Evolutionary conservation across 75 land plant genomes (phyloP), one percentile per base, ranked within the genome.

Genomic region (Pinus albicaulis): DNA sequence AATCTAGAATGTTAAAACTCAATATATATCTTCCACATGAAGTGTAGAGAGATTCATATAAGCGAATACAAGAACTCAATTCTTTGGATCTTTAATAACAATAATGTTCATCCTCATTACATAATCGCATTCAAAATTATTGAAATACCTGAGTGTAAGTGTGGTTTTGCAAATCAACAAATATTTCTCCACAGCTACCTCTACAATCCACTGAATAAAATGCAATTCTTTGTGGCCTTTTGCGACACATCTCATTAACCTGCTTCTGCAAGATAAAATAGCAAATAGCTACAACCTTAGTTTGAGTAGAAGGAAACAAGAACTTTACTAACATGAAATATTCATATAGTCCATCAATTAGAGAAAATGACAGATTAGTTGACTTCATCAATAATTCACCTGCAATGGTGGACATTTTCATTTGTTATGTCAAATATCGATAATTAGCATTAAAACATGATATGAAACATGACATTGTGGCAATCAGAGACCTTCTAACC

Each of bases 181-280:
- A 97, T 36, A 97, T 89, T 80, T 92, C 93, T 72, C 99, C 98
- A 76, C 90, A 87, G 19, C 92, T 82, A 57, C 90, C 99, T 76
- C 93, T 87, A 59, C 98, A 95, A 59, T 95, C 95, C 69, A 97
- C 93, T 28, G 93, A 59, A 83, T 94, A 97, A 81, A 94, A 97
- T 65, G 93, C 87, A 56, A 92, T 76, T 74, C 86, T 86, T 65
- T 89, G 96, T 20, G 83, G 12, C 75, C 86, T 82, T 77, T 89
- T 87, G 14, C 99, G 88, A 62, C 99, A 97, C 76, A 86, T 82
- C 55, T 82, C 87, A 81, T 92, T 97, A 34, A 97, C 77, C 31
- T 59, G 56, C 88, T 74, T 94, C 99, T 97, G 87, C 62, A 87
- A 69, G 23, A 72, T 19, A 64, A 76, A 38, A 68, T 48, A 4